Evolutionary conservation across 202 grass and related monocot species (phyloP), one percentile per base, ranked within the genome.

Genomic region (Eragrostis tef): DNA sequence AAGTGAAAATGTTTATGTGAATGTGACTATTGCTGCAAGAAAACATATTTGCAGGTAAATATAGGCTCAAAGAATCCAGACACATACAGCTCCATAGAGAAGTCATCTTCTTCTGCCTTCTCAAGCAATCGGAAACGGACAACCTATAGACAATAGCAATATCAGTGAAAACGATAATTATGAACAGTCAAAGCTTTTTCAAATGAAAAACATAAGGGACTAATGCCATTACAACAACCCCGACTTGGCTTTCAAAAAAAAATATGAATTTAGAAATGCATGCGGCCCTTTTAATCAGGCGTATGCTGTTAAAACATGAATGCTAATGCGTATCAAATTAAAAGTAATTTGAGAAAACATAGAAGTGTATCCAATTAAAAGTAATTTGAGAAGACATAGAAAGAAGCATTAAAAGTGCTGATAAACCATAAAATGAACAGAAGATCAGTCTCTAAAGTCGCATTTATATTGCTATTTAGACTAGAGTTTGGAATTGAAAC

Each of bases 51-150:
- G n/a, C 75, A 24, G 25, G 36, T 52, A 46, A 50, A 81, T 29
- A 59, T 11, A 86, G 31, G 42, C 31, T 64, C 6, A 46, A 74
- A 61, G 41, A 85, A 68, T 63, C 5, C 11, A 29, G 27, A 79
- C 17, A 76, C 90, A 52, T 87, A 93, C 90, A 93, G 73, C 70
- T 93, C 90, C 17, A 93, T 58, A 67, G 78, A 87, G 74, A 93
- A 93, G 29, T 67, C 15, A 0, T 93, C 84, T 66, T 87, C 87
- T 84, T 85, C 89, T 77, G 90, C 87, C 31, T 87, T 90, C 56
- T 87, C 87, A 78, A 93, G 81, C 63, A 84, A 80, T 79, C 90
- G 84, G 73, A 93, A 93, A 75, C 61, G 81, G 42, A 93, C 90
- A 87, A 83, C 69, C 90, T 93, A 85, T 70, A 42, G 62, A 78